Evolutionary conservation across 2,329 filamentous ascomycete genomes (phyloP), one percentile per base, ranked within the genome.

Genomic region (Cladorrhinum sp.): DNA sequence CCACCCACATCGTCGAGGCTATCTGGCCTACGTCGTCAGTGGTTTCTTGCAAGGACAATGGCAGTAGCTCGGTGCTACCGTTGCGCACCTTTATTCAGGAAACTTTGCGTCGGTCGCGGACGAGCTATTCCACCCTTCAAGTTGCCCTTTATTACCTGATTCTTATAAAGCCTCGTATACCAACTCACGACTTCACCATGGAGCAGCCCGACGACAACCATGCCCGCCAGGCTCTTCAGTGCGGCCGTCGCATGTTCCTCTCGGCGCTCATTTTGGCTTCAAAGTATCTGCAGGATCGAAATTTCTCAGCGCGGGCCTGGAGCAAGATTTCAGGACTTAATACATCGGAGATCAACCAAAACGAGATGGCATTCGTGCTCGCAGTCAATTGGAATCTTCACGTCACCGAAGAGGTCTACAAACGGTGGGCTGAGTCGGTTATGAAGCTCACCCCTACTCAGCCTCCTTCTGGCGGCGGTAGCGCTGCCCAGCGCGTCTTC

Each of bases 291-390:
- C 95, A 99, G 76, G 95, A 99, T 74, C 89, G 93, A 68, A 99
- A 98, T 77, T 99, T 96, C 77, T 98, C 95, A 13, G 92, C 95
- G 53, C 88, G 93, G 59, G 95, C 95, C 48, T 99, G 95, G 95
- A 98, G 93, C 76, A 98, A 96, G 81, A 99, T 99, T 68, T 98
- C 95, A 18, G 95, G 95, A n/a, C 81, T 99, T 60, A 92, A 91
- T 73, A 93, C 92, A 2, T 81, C 85, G 59, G 95, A 99, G 77
- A 98, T 99, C 76, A 98, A 98, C 76, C 89, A 92, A 71, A 98
- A 98, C 74, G 95, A 99, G 78, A 89, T 96, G 74, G 87, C 91
- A 18, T 99, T 98, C 73, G 83, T 99, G 51, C 79, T 89, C 63
- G 91, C 93, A 50, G 91, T 99, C 64, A 88, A 92, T 74, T 99